These are phyloP conservation scores for Rhazya stricta DNA, from an alignment of 257 asterid genomes.

Conservation along the genomic window DNA sequence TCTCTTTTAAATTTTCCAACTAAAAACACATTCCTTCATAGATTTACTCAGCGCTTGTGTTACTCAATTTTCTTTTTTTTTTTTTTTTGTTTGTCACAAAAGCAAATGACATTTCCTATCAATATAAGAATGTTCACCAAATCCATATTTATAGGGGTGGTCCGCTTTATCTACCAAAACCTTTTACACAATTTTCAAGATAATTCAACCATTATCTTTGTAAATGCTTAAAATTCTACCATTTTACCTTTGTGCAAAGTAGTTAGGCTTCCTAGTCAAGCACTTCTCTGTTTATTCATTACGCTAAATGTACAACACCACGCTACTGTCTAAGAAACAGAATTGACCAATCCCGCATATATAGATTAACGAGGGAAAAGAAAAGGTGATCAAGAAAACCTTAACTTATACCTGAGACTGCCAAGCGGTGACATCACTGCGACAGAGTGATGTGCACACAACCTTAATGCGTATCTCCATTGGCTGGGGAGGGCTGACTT, in stretches of 20 bases:
- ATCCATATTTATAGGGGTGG: background rate
- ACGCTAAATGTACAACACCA: background rate
- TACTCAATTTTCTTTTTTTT: no score
- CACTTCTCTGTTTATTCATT: background rate
- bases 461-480: conserved; percentile 88
- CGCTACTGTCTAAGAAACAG: background rate
- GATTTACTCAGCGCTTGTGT: background rate
- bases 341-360: background rate
- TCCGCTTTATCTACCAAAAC: background rate
- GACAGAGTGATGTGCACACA: conserved; percentile 78
- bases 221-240: background rate
- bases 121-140: background rate
- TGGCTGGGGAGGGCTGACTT: conserved; percentile 77
- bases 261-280: background rate
- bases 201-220: background rate
- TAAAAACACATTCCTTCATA: background rate
- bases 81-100: background rate
- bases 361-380: background rate
- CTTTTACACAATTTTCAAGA: background rate
- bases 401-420: conserved; percentile 49
- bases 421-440: conserved; percentile 89
- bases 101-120: background rate
- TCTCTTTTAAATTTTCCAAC: background rate
- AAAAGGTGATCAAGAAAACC: background rate
- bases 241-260: background rate